Evolutionary conservation across 2,329 filamentous ascomycete species (phyloP), one percentile per base, ranked within the genome.

Genomic region (Blastomyces emzantsi): DNA sequence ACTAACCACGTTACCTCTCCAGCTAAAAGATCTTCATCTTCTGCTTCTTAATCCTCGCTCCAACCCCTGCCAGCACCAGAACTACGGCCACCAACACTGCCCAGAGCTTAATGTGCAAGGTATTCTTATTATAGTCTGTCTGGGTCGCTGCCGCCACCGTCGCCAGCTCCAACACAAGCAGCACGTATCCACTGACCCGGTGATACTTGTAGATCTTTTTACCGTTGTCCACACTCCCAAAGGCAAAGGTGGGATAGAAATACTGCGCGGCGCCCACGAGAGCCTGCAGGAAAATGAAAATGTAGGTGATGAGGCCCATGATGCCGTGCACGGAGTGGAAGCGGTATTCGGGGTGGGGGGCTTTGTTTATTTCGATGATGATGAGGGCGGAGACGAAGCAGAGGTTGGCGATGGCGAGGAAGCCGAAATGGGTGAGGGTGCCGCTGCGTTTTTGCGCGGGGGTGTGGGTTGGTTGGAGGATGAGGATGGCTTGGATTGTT

Each of bases 121-220:
- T 83, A 30, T 81, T 83, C 66, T 83, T 73, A 70, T 88, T 91
- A 75, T 88, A 97, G 43, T 83, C 81, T 1, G 93, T 97, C 77
- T 87, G 82, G 2, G 87, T 90, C 1, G 92, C 90, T 30, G 88
- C 87, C 59, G 83, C 79, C 49, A 96, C 83, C 0, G 92, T 94
- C 11, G 84, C 85, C 66, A 96, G 77, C 66, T 93, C 81, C 69
- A 95, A 70, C 60, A 87, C 71, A 62, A 93, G 77, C 64, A 92
- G 78, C 8, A 85, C 68, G 73, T 99, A 97, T 1, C 93, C 94
- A 28, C 81, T 83, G 62, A 83, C 77, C 39, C 93, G 85, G 75
- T 97, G 94, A 71, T 92, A 96, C 77, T 96, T 97, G 82, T 93
- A 97, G 52, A 96, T 75, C 30, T 81, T 81, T 82, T 92, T 95